Conservation (phyloP, 768 basidiomycete genomes). For the Trametes villosa region DNA sequence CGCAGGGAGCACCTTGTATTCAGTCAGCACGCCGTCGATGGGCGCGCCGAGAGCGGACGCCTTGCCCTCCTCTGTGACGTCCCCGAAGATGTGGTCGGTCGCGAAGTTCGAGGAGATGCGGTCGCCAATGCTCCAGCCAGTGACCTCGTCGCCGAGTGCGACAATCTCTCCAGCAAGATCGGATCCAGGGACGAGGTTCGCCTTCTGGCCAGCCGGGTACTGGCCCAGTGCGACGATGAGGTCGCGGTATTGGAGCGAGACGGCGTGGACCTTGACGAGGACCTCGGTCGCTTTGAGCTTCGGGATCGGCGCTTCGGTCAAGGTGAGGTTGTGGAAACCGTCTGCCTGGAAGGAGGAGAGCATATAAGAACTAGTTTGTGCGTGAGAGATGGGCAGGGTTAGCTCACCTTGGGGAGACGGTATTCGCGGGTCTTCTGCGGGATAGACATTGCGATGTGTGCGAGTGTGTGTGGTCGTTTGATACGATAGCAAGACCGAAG, state of each 20-base stretch:
- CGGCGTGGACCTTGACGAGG: conserved; percentile 58
- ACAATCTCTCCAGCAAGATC: conserved; percentile 66
- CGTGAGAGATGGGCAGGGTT: too few relatives aligned
- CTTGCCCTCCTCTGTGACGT: conserved; percentile 41
- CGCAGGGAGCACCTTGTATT: conserved; percentile 32
- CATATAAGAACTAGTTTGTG: too few relatives aligned
- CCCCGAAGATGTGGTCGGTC: conserved; percentile 52
- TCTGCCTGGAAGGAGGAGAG: too few relatives aligned
- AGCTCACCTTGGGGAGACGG: too few relatives aligned
- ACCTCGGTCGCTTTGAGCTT: conserved; percentile 52
- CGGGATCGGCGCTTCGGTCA: conserved; percentile 32
- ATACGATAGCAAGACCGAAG: too few relatives aligned
- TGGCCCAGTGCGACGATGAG: conserved; percentile 44
- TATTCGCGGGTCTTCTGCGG: too few relatives aligned
- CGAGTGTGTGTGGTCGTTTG: too few relatives aligned
- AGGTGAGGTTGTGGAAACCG: conserved; percentile 34
- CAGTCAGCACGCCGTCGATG: conserved; percentile 51
- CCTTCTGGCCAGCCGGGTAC: conserved; percentile 44
- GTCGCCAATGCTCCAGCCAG: conserved; percentile 57
- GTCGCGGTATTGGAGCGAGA: conserved; percentile 61
- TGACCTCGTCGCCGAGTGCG: conserved; percentile 45
- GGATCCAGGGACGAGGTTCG: conserved; percentile 38
- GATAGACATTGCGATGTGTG: too few relatives aligned
- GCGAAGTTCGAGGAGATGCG: conserved; percentile 59
- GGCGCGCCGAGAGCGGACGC: conserved; percentile 49